Conservation (phyloP, 169 alveolate genomes). For the Plasmodium falciparum region DNA sequence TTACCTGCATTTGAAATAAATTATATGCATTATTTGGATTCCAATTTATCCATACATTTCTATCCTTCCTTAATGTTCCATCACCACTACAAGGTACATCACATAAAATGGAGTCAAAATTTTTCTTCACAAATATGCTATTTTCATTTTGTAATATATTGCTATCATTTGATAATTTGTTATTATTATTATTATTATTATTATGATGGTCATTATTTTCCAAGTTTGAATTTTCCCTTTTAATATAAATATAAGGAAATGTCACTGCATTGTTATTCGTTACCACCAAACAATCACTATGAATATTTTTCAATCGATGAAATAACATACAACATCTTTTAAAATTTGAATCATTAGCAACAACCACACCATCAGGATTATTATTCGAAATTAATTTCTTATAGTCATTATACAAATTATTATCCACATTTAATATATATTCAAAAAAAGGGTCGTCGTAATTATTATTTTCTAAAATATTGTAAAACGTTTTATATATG, state of each 20-base stretch:
- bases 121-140: conserved; percentile 76
- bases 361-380: conserved; percentile 74
- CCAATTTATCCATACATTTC: conserved; percentile 95
- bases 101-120: conserved; percentile 91
- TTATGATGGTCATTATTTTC: not conserved
- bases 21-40: conserved; percentile 93
- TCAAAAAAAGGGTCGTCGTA: conserved; percentile 60
- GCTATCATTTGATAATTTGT: too few species aligned
- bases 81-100: conserved; percentile 99
- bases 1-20: conserved; percentile 92
- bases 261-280: conserved; percentile 70
- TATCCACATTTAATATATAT: conserved; percentile 60
- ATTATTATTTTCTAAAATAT: conserved; percentile 30
- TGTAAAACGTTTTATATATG: conserved; percentile 14
- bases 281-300: conserved; percentile 71
- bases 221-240: conserved; percentile 22
- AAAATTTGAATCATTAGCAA: conserved; percentile 73
- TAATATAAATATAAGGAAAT: conserved; percentile 65
- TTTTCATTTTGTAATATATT: too few species aligned
- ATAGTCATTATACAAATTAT: conserved; percentile 47
- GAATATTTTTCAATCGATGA: conserved; percentile 75
- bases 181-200: too few species aligned
- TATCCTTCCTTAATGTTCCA: conserved; percentile 97
- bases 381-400: conserved; percentile 69
- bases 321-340: conserved; percentile 77